phyloP scores from a whole-genome alignment of 768 basidiomycete species.

The Cyclocybe cylindracea region DNA sequence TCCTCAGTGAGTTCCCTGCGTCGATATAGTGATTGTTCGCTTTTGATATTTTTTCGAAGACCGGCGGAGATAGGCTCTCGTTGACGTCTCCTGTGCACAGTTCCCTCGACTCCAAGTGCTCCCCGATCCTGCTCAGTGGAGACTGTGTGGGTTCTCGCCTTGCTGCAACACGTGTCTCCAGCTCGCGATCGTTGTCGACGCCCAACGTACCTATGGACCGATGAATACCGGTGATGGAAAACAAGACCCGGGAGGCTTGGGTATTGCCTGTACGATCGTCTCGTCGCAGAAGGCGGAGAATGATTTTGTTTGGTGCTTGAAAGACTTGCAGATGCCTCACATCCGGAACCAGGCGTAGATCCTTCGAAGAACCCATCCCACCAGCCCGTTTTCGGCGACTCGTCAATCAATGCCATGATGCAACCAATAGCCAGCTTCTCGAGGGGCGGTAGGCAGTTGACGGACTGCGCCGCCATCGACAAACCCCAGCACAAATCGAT shows the following conservation, averaged over 20 bases:
- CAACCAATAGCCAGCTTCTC: neutral
- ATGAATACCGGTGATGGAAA: neutral
- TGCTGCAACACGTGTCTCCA: too few species aligned
- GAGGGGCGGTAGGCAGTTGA: neutral
- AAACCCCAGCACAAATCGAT: neutral
- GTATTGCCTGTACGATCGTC: neutral
- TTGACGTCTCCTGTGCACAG: neutral
- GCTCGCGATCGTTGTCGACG: too few species aligned
- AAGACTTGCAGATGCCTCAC: too few species aligned
- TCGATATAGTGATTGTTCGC: neutral
- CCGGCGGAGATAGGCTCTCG: neutral
- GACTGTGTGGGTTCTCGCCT: too few species aligned
- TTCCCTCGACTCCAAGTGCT: neutral
- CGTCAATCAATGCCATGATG: neutral
- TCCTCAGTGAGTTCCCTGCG: neutral
- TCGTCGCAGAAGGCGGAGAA: neutral
- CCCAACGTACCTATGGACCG: neutral
- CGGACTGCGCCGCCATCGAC: neutral
- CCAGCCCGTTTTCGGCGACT: neutral
- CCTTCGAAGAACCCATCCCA: neutral
- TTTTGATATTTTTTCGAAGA: neutral
- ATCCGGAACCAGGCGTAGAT: neutral
- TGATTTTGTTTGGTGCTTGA: neutral
- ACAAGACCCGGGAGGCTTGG: neutral
- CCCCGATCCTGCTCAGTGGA: neutral